Percentiles rank a stretch among this genome's conserved stretches.
Conservation (phyloP, 1,284 basidiomycete genomes). For the Xerocomus subilludens region DNA sequence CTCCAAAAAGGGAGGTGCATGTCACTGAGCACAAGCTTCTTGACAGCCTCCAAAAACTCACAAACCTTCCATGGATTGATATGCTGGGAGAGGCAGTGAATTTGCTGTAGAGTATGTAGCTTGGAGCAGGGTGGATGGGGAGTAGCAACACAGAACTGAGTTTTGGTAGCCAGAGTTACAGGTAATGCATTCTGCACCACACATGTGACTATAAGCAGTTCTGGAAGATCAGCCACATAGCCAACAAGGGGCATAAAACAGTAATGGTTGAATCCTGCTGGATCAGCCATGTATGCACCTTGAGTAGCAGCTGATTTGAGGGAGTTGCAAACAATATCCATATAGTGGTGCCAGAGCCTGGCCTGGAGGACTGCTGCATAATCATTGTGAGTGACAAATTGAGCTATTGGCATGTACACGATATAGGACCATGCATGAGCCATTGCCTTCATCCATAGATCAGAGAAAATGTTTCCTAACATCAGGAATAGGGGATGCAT, state of each 20-base stretch:
- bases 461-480: too few relatives aligned
- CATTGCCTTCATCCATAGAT: too few relatives aligned
- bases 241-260: conserved; percentile 19
- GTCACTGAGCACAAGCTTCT: too few relatives aligned
- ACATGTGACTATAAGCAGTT: conserved; percentile 22
- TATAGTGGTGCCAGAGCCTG: conserved; percentile 16
- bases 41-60: too few relatives aligned
- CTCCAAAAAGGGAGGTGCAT: too few relatives aligned
- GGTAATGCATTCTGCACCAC: conserved; percentile 18
- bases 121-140: too few relatives aligned
- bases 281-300: conserved; percentile 24
- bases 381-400: conserved; percentile 20
- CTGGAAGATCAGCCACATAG: conserved; percentile 18
- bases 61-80: too few relatives aligned
- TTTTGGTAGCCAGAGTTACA: conserved; percentile 1
- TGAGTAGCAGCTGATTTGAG: conserved; percentile 10
- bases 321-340: conserved; percentile 24
- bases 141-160: conserved; percentile 5
- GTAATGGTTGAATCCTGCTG: background rate
- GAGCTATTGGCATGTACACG: background rate
- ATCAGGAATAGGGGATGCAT: too few relatives aligned
- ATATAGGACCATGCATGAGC: too few relatives aligned
- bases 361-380: conserved; percentile 15
- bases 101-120: too few relatives aligned
- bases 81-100: too few relatives aligned